Conservation (phyloP, 2,329 filamentous ascomycete species). For the Xylaria sp. region DNA sequence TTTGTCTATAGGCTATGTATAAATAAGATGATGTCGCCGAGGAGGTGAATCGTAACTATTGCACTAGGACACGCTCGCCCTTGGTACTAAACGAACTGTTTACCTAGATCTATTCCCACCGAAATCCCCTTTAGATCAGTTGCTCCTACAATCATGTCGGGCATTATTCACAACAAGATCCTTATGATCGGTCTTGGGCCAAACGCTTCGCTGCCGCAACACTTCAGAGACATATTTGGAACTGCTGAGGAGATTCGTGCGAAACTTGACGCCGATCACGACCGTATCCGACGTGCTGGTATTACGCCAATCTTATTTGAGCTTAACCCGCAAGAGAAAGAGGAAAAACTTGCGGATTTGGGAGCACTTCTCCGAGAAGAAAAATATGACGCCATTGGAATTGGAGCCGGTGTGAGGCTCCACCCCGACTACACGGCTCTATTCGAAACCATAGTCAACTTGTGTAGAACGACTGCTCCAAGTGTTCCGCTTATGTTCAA, state of each 20-base stretch:
- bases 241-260: constrained; percentile 27
- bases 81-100: not conserved
- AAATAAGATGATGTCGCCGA: not conserved
- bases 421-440: constrained; percentile 29
- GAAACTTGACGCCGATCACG: constrained; percentile 24
- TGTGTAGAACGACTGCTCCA: constrained; percentile 22
- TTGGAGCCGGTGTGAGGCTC: constrained; percentile 36
- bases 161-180: constrained; percentile 17
- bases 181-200: constrained; percentile 28
- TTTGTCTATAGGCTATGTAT: constrained; percentile 5
- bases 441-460: constrained; percentile 41
- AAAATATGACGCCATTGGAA: constrained; percentile 36
- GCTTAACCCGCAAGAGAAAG: constrained; percentile 21
- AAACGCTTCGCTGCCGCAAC: constrained; percentile 14
- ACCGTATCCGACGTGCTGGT: constrained; percentile 30
- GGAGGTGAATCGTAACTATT: not conserved
- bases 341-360: constrained; percentile 22
- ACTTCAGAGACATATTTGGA: constrained; percentile 27
- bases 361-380: constrained; percentile 21
- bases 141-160: constrained; percentile 18
- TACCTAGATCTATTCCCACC: not conserved
- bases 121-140: not conserved
- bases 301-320: constrained; percentile 21
- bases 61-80: not conserved
- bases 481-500: constrained; percentile 35